Conservation (phyloP, 1,284 basidiomycete species). For the Taiwanofungus camphoratus region DNA sequence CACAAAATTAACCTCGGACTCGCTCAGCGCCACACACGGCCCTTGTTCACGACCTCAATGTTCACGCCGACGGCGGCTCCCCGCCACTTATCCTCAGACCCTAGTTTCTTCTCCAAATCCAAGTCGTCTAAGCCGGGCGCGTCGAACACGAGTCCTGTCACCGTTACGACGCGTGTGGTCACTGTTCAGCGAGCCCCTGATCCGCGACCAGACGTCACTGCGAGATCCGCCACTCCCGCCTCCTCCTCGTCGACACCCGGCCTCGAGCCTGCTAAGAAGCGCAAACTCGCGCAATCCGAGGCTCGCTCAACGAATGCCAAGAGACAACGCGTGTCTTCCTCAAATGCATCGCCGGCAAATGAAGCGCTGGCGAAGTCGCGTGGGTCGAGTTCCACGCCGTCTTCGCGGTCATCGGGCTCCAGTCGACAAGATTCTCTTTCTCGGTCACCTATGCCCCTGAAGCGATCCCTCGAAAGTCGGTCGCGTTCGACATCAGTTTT, state of each 20-base stretch:
- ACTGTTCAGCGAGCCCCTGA: constrained; percentile 16
- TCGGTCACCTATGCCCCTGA: constrained; percentile 13
- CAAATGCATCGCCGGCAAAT: constrained; percentile 5
- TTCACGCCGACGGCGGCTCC: constrained; percentile 14
- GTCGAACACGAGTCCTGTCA: constrained; percentile 15
- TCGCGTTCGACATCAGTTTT: constrained; percentile 32
- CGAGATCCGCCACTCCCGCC: constrained; percentile 16
- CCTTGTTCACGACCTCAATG: not conserved
- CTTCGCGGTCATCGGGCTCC: constrained; percentile 12
- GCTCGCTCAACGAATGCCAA: constrained; percentile 14
- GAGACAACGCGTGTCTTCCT: constrained; percentile 23
- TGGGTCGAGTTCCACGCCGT: constrained; percentile 18
- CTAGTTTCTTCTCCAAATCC: constrained; percentile 27
- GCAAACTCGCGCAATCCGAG: constrained; percentile 1
- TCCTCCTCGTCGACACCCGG: constrained; percentile 4
- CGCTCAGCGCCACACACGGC: not conserved
- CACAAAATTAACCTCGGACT: not conserved
- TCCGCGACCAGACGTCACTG: constrained; percentile 22
- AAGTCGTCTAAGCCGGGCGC: constrained; percentile 17
- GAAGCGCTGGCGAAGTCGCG: constrained; percentile 16
- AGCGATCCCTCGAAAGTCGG: constrained; percentile 20
- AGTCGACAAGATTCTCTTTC: constrained; percentile 17
- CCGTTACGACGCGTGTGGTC: constrained; percentile 25
- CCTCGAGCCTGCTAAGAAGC: constrained; percentile 5
- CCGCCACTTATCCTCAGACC: constrained; percentile 15